Conservation (phyloP, 2,329 filamentous ascomycete genomes). For the Orbilia blumenaviensis region DNA sequence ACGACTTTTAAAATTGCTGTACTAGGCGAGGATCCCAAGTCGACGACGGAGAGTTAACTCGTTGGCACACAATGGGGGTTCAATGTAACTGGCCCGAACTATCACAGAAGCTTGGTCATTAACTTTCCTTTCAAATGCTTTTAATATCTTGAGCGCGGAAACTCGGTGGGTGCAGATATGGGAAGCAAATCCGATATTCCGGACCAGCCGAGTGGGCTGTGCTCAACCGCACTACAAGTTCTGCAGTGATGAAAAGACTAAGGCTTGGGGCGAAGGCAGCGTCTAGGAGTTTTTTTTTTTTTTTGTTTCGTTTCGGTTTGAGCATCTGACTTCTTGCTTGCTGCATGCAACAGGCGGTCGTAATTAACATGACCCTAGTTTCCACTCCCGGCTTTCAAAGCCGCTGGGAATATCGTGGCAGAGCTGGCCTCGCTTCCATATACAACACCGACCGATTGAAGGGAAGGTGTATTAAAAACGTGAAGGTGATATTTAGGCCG, state of each 20-base stretch:
- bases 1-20: constrained; percentile 3
- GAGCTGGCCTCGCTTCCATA: constrained; percentile 37
- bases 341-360: constrained; percentile 17
- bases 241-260: background rate
- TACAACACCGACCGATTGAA: constrained; percentile 15
- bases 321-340: constrained; percentile 49
- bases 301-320: constrained; percentile 54
- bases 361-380: constrained; percentile 44
- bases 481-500: constrained; percentile 19
- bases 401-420: constrained; percentile 36
- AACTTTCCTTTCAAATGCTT: constrained; percentile 3
- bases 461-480: constrained; percentile 29
- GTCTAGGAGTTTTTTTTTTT: background rate
- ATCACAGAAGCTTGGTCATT: background rate
- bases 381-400: constrained; percentile 6
- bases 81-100: background rate
- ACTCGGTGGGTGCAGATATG: constrained; percentile 23
- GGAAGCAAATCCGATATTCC: constrained; percentile 53
- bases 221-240: constrained; percentile 15
- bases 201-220: constrained; percentile 43
- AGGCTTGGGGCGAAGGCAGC: constrained; percentile 5
- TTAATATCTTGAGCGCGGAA: constrained; percentile 4
- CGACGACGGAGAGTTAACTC: background rate
- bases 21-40: background rate
- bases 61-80: background rate